Evolutionary conservation across 2,329 filamentous ascomycete species (phyloP), one percentile per base, ranked within the genome.

Genomic region (Monosporascus sp.): DNA sequence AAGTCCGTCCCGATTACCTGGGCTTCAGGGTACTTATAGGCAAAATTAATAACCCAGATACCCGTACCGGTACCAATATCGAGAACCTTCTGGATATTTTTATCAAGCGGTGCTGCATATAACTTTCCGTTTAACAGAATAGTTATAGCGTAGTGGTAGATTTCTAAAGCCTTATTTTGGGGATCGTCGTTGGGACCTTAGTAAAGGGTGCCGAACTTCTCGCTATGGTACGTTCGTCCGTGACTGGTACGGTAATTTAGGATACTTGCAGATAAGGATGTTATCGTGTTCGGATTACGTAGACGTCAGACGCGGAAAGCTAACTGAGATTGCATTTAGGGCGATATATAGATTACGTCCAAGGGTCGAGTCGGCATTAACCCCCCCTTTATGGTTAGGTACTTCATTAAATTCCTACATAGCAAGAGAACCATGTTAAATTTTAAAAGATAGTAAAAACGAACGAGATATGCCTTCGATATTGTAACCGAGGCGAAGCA

Each of bases 61-160:
- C 72, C 72, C 2, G 72, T 75, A 0, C 73, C 73, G 0, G 72
- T 74, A 2, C 73, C 73, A 3, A 61, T 41, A 20, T 62, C 60
- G 6, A 62, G 55, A 11, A 62, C 57, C 49, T 57, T 59, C 25
- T 55, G 53, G 14, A 57, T 54, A 22, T 57, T 20, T 14, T 59
- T 52, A 17, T 56, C 53, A 31, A 61, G 55, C 24, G 60, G 60
- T 3, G 59, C 52, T 38, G 52, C 54, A 41, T 55, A 56, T 14
- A 57, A 24, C 25, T 53, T 55, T 20, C 59, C 60, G 14, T 37
- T 36, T 49, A 45, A 6, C 24, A 45, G 15, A 20, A 45, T 5
- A 20, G 42, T 27, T 6, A 45, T 3, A 11, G 27, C 42, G 22
- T 45, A 2, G 24, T 45, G 24, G 22, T 45, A 47, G 2, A 42